Evolutionary conservation across 2,329 filamentous ascomycete genomes (phyloP).

Genomic region (Sclerotinia trifoliorum): DNA sequence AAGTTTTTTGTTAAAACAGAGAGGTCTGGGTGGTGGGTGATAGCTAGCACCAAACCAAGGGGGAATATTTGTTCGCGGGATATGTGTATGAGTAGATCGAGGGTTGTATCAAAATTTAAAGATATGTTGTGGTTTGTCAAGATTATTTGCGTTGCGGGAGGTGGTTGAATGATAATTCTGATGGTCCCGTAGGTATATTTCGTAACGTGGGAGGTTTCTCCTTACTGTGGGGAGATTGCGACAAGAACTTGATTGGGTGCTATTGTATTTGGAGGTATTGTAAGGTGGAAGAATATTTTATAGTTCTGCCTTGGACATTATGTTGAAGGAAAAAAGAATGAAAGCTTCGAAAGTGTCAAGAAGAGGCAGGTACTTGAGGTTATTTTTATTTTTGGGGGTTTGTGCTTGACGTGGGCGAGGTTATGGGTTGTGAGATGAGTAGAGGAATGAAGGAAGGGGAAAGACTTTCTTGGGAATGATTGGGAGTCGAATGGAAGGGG

Average conservation of each 20-base stretch:
- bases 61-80: not conserved
- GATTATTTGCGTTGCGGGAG: not conserved
- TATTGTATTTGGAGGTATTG: not conserved
- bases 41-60: not conserved
- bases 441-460: not conserved
- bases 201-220: slow-evolving; percentile 8
- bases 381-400: no score
- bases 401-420: not conserved
- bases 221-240: slow-evolving; percentile 14
- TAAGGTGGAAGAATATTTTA: not conserved
- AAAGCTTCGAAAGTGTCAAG: not conserved
- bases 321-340: not conserved
- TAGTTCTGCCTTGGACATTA: not conserved
- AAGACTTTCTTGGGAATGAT: slow-evolving; percentile 6
- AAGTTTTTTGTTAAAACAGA: not conserved
- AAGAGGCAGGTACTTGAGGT: no score
- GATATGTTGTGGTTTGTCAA: not conserved
- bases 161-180: not conserved
- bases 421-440: not conserved
- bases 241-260: slow-evolving; percentile 3
- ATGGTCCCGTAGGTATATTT: not conserved
- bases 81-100: not conserved
- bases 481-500: not conserved
- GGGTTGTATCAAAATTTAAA: not conserved
- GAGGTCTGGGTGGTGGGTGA: slow-evolving; percentile 31